phyloP scores from a whole-genome alignment of 2,329 filamentous ascomycete species.

The Colletotrichum echinochloae region DNA sequence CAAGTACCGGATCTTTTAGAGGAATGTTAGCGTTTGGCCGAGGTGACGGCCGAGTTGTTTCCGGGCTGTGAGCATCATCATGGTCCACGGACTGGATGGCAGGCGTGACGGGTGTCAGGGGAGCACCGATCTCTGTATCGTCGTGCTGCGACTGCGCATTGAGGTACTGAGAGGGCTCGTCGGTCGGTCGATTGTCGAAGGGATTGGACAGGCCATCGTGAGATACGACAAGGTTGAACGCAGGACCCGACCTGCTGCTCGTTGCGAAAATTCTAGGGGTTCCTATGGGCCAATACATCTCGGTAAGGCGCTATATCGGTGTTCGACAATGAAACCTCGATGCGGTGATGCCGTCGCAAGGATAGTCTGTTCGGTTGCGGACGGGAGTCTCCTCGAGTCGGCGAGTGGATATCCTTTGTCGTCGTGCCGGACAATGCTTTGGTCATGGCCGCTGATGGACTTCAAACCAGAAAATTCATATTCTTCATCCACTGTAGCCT shows the following conservation, averaged over 20 bases:
- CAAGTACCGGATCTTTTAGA: conserved; percentile 74
- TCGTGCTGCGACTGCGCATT: conserved; percentile 48
- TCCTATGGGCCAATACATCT: conserved; percentile 93
- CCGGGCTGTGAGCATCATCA: conserved; percentile 55
- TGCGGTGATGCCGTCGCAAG: conserved; percentile 21
- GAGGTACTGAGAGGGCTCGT: conserved; percentile 44
- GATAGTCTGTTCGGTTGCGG: conserved; percentile 9
- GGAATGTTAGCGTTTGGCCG: conserved; percentile 53
- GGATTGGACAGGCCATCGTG: conserved; percentile 68
- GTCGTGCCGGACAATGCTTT: conserved; percentile 23
- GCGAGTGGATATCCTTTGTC: conserved; percentile 28
- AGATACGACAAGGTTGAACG: conserved; percentile 63
- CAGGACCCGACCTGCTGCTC: conserved; percentile 71
- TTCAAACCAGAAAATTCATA: conserved; percentile 18
- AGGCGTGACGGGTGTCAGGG: conserved; percentile 66
- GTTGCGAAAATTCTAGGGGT: conserved; percentile 86
- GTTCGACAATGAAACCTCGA: background rate
- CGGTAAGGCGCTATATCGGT: conserved; percentile 43
- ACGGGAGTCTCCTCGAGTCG: conserved; percentile 5
- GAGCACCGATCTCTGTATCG: conserved; percentile 51
- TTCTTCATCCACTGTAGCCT: conserved; percentile 10
- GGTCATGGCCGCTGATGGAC: conserved; percentile 35
- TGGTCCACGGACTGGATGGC: conserved; percentile 70
- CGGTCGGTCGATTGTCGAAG: conserved; percentile 45
- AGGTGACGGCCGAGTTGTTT: conserved; percentile 45